Evolutionary conservation across 2,329 filamentous ascomycete genomes (phyloP).

Genomic region (Neurospora crassa): DNA sequence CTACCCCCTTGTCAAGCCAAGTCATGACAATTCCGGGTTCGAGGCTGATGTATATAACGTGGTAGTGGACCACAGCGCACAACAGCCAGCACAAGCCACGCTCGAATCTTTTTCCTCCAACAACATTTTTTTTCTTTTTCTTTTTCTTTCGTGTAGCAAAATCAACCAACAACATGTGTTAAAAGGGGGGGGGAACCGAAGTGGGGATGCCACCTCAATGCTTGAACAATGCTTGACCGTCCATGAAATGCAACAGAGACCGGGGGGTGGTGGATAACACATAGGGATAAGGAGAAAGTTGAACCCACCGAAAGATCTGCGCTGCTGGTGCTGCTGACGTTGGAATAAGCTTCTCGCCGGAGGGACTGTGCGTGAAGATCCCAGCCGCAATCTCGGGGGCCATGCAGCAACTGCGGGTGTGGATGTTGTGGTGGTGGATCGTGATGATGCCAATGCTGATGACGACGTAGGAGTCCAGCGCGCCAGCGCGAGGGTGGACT

Average conservation of each 20-base stretch:
- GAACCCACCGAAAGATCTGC: background rate
- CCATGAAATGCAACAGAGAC: background rate
- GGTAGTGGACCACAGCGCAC: background rate
- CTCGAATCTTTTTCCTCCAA: background rate
- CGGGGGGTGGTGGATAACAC: background rate
- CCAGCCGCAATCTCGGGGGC: background rate
- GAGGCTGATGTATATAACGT: background rate
- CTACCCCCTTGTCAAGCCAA: background rate
- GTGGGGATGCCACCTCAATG: background rate
- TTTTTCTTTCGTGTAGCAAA: background rate
- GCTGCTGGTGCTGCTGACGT: background rate
- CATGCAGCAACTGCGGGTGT: background rate
- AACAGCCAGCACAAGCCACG: background rate
- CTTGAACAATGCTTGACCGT: background rate
- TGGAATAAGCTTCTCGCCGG: background rate
- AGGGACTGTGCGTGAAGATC: background rate
- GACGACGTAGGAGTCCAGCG: background rate
- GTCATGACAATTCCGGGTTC: background rate
- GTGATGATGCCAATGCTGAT: background rate
- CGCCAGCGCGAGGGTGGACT: background rate
- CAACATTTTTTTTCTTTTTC: background rate
- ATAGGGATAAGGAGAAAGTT: background rate
- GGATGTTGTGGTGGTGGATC: background rate
- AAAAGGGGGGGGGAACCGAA: background rate
- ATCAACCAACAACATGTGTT: background rate